Evolutionary conservation across 768 basidiomycete genomes (phyloP), one percentile per base, ranked within the genome.

Genomic region (Tylopilus intermedius): DNA sequence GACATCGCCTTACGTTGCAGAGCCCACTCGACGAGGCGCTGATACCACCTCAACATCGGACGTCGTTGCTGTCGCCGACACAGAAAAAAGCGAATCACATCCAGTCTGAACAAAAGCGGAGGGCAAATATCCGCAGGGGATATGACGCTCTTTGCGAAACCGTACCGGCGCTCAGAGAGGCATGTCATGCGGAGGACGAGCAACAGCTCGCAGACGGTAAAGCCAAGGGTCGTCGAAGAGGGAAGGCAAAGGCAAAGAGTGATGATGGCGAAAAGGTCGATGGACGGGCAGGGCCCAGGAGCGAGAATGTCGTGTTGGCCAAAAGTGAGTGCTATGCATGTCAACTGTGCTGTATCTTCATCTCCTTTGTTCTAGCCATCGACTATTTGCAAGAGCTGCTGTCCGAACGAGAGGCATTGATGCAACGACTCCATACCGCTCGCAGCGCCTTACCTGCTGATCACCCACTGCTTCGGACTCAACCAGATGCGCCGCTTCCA

Each of bases 61-160:
- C 50, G 0, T 37, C 71, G 8, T 75, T 93, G 24, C 78, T 94
- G 24, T 84, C 86, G 2, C 81, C 88, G 0, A 84, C 86, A 2
- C 90, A 94, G 75, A 94, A 94, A 67, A 90, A 94, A 65, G 87
- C 87, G 38, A 94, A 94, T 62, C 93, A 96, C 64, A 95, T 96
- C 58, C 88, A 90, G 61, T 88, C 86, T 2, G 94, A 96, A 72
- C 92, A 95, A 73, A 94, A 94, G 68, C 84, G 94, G 24, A 82
- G 94, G 30, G 90, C 90, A 13, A 94, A 93, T 61, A 95, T 96
- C 47, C 79, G 91, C 10, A 73, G 84, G 37, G 94, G 92, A 10
- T 95, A 95, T 65, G 93, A 94, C 60, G 83, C 86, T 7, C 76
- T 96, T 0, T 94, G 92, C 62, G 85, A 86, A 24, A 81, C 82